Evolutionary conservation across 2,329 filamentous ascomycete species (phyloP), one percentile per base, ranked within the genome.

Genomic region (Claviceps paspali): DNA sequence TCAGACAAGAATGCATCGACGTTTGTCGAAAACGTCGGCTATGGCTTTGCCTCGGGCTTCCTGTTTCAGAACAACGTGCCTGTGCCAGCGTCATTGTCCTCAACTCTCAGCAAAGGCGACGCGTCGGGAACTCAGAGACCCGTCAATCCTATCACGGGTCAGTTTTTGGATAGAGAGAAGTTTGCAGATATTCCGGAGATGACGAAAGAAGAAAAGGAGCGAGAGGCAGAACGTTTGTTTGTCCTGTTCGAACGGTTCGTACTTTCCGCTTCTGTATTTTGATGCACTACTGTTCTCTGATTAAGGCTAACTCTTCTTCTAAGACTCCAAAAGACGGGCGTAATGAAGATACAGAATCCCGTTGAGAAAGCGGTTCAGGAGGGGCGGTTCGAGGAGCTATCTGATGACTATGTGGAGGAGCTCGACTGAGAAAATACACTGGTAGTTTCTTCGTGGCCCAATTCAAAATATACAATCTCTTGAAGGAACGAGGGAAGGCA

Each of bases 1-100:
- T 94, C 86, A 0, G 80, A 79, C 45, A 82, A 78, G 48, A 78
- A 95, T 48, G 73, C 87, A 0, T 71, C 70, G 12, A 80, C 68
- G 22, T 91, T 95, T 50, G 82, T 96, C 1, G 70, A 82, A 36
- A 95, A 95, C 47, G 83, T 98, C 10, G 91, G 91, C 0, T 98
- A 94, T 52, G 91, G 91, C 0, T 94, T 83, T 51, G 91, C 91
- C 0, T 83, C 86, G 0, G 91, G 91, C 0, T 94, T 91, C 53
- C 63, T 98, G 12, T 79, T 87, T 61, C 79, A 82, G 44, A 82
- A 88, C 43, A 83, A 91, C 38, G 76, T 96, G 10, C 68, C 79
- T 0, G 65, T 94, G 17, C 84, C 86, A 0, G 67, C 76, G 41
- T 76, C 68, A 38, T 72, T 76, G 1, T 60, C 75, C 8, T 70